Evolutionary conservation across 2,329 filamentous ascomycete genomes (phyloP), one percentile per base, ranked within the genome.

Genomic region (Orbilia brochopaga): DNA sequence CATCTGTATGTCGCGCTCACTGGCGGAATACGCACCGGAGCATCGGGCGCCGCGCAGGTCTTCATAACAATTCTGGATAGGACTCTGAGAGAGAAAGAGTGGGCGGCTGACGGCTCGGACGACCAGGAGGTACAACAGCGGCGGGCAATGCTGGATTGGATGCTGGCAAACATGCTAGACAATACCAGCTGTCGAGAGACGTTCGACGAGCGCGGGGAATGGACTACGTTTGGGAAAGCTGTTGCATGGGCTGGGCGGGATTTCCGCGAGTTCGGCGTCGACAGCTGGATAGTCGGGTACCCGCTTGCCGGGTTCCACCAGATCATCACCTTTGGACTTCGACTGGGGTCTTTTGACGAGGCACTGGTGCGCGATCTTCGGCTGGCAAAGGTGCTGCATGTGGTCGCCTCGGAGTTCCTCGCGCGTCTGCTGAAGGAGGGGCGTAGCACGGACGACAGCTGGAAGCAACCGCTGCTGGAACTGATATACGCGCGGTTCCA

Each of bases 1-100:
- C 78, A 79, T 57, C 74, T 79, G n/a, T 77, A 76, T 48, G 57
- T 76, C 11, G 78, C 77, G 1, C 56, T 79, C 21, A 79, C 77
- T n/a, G 74, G 74, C 30, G 74, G 77, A 23, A 67, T 79, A 15
- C 69, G 73, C 1, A 79, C 77, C 2, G 78, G 78, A 11, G 75
- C 76, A 8, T 76, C 78, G 19, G 77, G 75, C 1, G 72, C 78
- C 15, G 73, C 75, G 8, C 78, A 79, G 56, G 64, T 79, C 1
- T 78, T 79, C 73, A 77, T 78, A 75, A 74, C 77, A 1, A 76
- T 79, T 15, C 75, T 79, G 1, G 74, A 76, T 10, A 64, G 73
- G 17, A 73, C 77, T 0, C 65, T 79, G 27, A 62, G 62, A 23
- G 76, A 75, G 4, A 79, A 77, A 57, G 37, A 72, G 13, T 79